Evolutionary conservation across 768 basidiomycete genomes (phyloP).

Genomic region (Russula ochroleuca): DNA sequence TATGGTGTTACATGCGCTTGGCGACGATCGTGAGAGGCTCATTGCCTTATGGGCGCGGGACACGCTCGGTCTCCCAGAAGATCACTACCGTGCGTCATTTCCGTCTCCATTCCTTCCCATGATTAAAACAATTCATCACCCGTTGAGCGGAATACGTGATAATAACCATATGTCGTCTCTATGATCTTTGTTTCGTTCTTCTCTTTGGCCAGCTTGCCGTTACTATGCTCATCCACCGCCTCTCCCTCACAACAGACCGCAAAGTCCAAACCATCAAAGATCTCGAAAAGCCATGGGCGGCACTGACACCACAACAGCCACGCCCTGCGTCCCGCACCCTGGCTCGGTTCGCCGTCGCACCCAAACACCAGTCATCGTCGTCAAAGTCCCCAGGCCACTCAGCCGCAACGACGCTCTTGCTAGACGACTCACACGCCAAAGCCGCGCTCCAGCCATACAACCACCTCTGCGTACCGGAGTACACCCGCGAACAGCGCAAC

Average conservation of each 20-base stretch:
- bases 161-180: slow-evolving; percentile 15
- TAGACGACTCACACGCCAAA: slow-evolving; percentile 52
- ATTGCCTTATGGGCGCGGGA: slow-evolving; percentile 77
- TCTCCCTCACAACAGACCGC: slow-evolving; percentile 23
- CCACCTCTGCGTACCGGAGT: slow-evolving; percentile 74
- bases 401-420: slow-evolving; percentile 45
- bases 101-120: background rate
- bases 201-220: slow-evolving; percentile 26
- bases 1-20: slow-evolving; percentile 68
- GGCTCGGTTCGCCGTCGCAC: background rate
- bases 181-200: background rate
- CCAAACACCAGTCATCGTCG: background rate
- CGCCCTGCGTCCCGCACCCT: background rate
- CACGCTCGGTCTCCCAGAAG: slow-evolving; percentile 58
- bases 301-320: slow-evolving; percentile 30
- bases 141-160: slow-evolving; percentile 17
- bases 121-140: slow-evolving; percentile 9
- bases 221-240: background rate
- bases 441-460: slow-evolving; percentile 74
- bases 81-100: slow-evolving; percentile 59
- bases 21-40: slow-evolving; percentile 39
- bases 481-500: slow-evolving; percentile 44
- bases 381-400: slow-evolving; percentile 35
- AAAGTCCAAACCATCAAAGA: slow-evolving; percentile 67
- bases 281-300: slow-evolving; percentile 62